Evolutionary conservation across 2,329 filamentous ascomycete species (phyloP).

Genomic region (Aspergillus fructus): DNA sequence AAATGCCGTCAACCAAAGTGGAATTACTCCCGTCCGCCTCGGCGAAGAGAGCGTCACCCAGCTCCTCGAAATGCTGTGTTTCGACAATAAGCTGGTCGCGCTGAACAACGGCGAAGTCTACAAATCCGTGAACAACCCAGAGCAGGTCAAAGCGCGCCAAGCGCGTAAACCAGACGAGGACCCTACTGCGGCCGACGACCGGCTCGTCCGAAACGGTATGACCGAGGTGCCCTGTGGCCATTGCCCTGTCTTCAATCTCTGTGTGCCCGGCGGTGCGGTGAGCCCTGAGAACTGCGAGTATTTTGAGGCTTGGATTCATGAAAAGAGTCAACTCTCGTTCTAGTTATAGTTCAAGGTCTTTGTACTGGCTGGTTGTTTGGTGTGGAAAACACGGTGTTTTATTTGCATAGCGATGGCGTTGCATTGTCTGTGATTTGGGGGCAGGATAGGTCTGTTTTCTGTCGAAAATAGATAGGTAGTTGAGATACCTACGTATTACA

Average conservation of each 20-base stretch:
- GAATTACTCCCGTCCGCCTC: conserved; percentile 70
- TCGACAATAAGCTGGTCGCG: conserved; percentile 77
- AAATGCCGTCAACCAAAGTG: conserved; percentile 65
- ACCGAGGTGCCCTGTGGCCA: conserved; percentile 87
- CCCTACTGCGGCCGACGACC: conserved; percentile 37
- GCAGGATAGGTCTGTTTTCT: conserved; percentile 8
- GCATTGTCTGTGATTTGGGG: conserved; percentile 16
- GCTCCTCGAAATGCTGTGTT: conserved; percentile 83
- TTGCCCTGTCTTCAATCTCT: conserved; percentile 91
- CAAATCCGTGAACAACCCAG: conserved; percentile 43
- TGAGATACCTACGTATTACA: not conserved
- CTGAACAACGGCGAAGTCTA: conserved; percentile 53
- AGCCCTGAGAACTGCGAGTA: conserved; percentile 90
- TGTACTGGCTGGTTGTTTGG: not conserved
- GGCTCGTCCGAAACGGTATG: conserved; percentile 66
- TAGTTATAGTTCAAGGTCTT: not conserved
- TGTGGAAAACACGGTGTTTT: conserved; percentile 11
- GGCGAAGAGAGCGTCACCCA: conserved; percentile 75
- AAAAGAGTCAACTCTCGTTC: conserved; percentile 6
- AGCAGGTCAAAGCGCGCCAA: conserved; percentile 34
- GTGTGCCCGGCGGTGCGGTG: conserved; percentile 85
- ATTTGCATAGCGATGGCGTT: conserved; percentile 44
- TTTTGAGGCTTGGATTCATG: conserved; percentile 75
- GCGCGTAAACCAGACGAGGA: conserved; percentile 31
- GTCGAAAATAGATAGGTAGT: conserved; percentile 1